Percentiles rank a stretch among this genome's conserved stretches.
Evolutionary conservation across 129 eudicot genomes (phyloP).

Genomic region (Helianthus tuberosus): DNA sequence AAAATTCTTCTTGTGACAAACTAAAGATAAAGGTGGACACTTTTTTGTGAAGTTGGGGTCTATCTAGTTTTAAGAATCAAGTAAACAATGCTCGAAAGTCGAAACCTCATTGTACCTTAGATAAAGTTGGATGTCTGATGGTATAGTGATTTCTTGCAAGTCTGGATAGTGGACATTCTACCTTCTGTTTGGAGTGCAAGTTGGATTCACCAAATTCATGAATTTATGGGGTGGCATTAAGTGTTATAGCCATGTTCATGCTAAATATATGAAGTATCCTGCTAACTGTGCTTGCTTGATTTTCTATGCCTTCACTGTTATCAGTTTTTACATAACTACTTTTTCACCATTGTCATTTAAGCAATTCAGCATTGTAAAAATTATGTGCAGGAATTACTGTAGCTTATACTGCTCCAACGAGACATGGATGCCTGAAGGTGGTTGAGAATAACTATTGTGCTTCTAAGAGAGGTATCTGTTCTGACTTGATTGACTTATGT

Average conservation of each 20-base stretch:
- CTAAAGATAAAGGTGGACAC: neutral
- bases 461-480: conserved; percentile 78
- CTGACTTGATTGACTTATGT: conserved; percentile 10
- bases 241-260: neutral
- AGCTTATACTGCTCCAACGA: conserved; percentile 70
- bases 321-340: conserved; percentile 1
- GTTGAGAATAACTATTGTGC: conserved; percentile 95
- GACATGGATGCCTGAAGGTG: conserved; percentile 92
- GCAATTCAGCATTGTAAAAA: conserved; percentile 12
- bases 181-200: conserved; percentile 2
- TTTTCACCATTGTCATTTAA: conserved; percentile 12
- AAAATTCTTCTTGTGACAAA: neutral
- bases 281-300: conserved; percentile 11
- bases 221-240: neutral
- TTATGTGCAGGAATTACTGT: conserved; percentile 69
- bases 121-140: conserved; percentile 2
- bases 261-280: conserved; percentile 14
- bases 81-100: neutral
- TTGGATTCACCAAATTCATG: conserved; percentile 8
- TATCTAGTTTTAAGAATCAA: neutral
- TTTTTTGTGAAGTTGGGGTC: neutral
- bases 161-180: conserved; percentile 7
- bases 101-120: neutral
- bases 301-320: neutral
- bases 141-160: neutral